Conservation (phyloP, 768 basidiomycete species). For the Podaxis sp. region DNA sequence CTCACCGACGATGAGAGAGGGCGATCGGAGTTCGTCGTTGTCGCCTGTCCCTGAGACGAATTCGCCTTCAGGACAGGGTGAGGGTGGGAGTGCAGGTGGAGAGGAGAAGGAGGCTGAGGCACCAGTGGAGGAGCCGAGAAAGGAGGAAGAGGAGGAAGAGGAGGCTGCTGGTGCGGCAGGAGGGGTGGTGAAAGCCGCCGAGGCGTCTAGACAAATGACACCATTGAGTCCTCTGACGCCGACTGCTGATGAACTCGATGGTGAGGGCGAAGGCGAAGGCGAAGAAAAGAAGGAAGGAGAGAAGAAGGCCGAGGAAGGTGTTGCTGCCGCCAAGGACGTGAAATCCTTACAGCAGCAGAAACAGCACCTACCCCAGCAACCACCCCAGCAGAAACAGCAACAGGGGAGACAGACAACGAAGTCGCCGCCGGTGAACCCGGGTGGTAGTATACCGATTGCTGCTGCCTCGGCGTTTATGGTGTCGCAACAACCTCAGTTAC, state of each 20-base stretch:
- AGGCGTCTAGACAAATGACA: conserved; percentile 56
- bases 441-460: conserved; percentile 3
- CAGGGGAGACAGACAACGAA: conserved; percentile 8
- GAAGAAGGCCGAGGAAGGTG: conserved; percentile 9
- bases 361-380: conserved; percentile 1
- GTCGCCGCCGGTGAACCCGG: background rate
- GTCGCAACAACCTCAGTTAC: conserved; percentile 17
- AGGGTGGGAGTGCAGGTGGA: conserved; percentile 29
- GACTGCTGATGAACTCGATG: conserved; percentile 51
- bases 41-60: conserved; percentile 53
- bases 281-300: conserved; percentile 19
- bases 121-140: conserved; percentile 31
- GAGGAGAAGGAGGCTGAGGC: conserved; percentile 34
- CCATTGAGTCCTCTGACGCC: conserved; percentile 79
- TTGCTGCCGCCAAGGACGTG: background rate
- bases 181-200: conserved; percentile 26
- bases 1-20: conserved; percentile 25
- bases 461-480: conserved; percentile 8
- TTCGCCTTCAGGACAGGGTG: conserved; percentile 29
- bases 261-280: conserved; percentile 30
- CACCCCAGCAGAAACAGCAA: background rate
- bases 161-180: conserved; percentile 20
- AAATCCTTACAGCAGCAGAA: conserved; percentile 11
- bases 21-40: conserved; percentile 55
- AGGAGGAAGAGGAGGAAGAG: conserved; percentile 38